Base-by-base conservation (phyloP, 805 yeast genomes). In the Saccharomyces kudriavzevii region DNA sequence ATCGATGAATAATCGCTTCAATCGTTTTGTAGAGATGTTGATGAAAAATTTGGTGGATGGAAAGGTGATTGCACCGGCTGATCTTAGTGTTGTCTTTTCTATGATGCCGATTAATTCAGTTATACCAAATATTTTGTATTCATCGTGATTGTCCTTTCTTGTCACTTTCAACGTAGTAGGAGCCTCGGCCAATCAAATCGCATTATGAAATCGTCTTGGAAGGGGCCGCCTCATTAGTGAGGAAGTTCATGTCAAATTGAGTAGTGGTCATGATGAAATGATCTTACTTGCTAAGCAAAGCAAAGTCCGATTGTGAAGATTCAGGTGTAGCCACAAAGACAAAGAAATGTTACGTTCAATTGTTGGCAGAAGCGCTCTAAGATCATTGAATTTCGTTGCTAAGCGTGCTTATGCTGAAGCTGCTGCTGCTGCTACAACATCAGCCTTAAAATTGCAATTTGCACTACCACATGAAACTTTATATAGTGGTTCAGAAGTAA, bases 381-480 rank as follows among this genome's bases (percentile, higher is more conserved):
- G 70, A 60, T 65, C 70, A 52, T 74, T 82, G 62, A 74, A 81
- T 70, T 61, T 70, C 58, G 77, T 78, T 56, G 82, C 81, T 63
- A 84, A 80, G 74, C 86, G 97, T 83, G 78, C 86, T 57, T 92
- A 91, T 73, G 99, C 99, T 65, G 73, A 67, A 53, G 96, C 92
- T 64, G 95, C 87, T 60, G 73, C 82, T 50, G 72, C 87, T 60
- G 73, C 82, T 50, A 72, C 81, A 52, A 61, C 80, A 52, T 94
- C 85, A 69, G 83, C 84, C 62, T 80, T 94, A 73, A 89, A 84
- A 73, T 80, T 94, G 68, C 87, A 96, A 54, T 82, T 94, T 67
- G 92, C 97, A 55, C 81, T 91, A 66, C 99, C 99, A 61, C 90
- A 88, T 72, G 83, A 85, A 74, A 70, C 86, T 55, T 72, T 83